Evolutionary conservation across 257 asterid species (phyloP), one percentile per base, ranked within the genome.

Genomic region (Petrea volubilis): DNA sequence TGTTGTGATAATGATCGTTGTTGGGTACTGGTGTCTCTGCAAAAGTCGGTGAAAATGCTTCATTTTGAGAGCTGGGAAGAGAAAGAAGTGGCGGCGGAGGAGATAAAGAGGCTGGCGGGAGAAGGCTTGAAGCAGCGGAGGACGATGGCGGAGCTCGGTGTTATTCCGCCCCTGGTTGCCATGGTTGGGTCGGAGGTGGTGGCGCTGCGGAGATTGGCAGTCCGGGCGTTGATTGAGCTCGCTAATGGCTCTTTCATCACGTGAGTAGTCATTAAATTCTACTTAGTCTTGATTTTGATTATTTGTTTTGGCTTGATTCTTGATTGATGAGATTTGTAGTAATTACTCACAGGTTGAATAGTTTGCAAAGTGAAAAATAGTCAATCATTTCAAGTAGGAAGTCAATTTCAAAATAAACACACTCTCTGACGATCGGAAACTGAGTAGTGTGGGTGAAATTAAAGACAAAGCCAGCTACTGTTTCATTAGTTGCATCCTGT

Each of bases 111-210:
- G 79, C 73, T 93, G 65, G 97, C 94, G 8, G 86, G 40, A 52
- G 83, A 82, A 17, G 89, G 79, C 44, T 55, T 72, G 64, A 78
- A 60, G 83, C 80, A 76, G 77, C 85, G 90, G 90, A 89, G 74
- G 72, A 77, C 72, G 62, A 86, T 93, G 93, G 97, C 87, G 83
- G 95, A 91, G 81, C 96, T 93, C 20, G 98, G 97, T 6, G 96
- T 93, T 34, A 87, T 93, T 66, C 97, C 90, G 73, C 97, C 98
- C 71, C 70, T 93, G 74, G 96, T 93, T 18, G 87, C 70, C 6
- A 93, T 93, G 97, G 80, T 82, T 46, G 95, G 82, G 18, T 84
- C 96, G 27, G 80, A 83, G 62, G 83, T 66, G 75, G 83, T 34
- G 90, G 79, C 78, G 78, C 86, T 82, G 59, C 91, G 68, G 43